Evolutionary conservation across 2,329 filamentous ascomycete genomes (phyloP), one percentile per base, ranked within the genome.

Genomic region (Colletotrichum brevisporum): DNA sequence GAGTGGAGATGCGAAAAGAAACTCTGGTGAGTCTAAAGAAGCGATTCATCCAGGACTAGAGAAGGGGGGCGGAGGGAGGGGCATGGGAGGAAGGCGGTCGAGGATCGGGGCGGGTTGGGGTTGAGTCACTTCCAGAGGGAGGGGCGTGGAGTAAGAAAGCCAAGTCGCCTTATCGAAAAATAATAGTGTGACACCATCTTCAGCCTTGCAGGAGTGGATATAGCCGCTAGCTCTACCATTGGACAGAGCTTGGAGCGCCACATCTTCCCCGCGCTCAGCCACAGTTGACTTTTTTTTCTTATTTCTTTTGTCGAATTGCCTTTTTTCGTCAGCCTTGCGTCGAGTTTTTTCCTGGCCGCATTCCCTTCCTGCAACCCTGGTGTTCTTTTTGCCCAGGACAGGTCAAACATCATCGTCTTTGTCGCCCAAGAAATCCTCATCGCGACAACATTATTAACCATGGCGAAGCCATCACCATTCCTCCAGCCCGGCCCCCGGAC

Each of bases 381-480:
- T 15, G 2, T 43, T 41, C n/a, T 13, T 18, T 57, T 57, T 45
- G 2, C 31, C 3, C 39, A 21, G 0, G n/a, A 45, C n/a, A 48
- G 15, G n/a, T 43, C 13, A 12, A 6, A 31, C 16, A 6, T 1
- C 13, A 36, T 36, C 31, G 10, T 1, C 10, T 36, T 13, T 13
- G 43, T 26, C 47, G 10, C 15, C 24, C 21, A n/a, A n/a, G 13
- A 15, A 0, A 24, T 13, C 2, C 26, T 1, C 4, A 5, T 57
- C 2, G 36, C 48, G 26, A 15, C 27, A 9, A 39, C 6, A 41
- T 39, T 1, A 61, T 51, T 31, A 71, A 72, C 48, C 61, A 84
- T 84, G 83, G 71, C 75, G n/a, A 74, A 73, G 15, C 75, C 79
- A 2, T 97, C 95, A 10, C 92, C 94, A 0, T 98, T 99, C 74